Evolutionary conservation across 2,329 filamentous ascomycete species (phyloP), one percentile per base, ranked within the genome.

Genomic region (Alternaria sp.): DNA sequence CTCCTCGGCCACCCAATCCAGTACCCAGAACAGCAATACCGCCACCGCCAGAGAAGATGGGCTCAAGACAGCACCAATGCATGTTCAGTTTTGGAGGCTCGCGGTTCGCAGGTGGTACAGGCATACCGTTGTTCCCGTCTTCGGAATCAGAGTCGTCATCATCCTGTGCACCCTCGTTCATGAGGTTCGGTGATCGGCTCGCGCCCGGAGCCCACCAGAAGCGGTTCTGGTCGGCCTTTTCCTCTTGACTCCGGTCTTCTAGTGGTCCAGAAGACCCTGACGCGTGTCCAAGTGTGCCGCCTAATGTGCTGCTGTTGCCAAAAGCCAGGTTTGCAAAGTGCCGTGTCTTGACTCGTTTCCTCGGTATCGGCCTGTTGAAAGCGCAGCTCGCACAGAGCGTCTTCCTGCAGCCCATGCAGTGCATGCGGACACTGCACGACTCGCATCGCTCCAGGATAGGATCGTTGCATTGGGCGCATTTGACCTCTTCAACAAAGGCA

Each of bases 191-290:
- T 12, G 85, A 87, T 47, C 83, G 80, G 12, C 80, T 81, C 6
- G 84, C 83, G n/a, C 84, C 84, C 2, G 86, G 86, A 4, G 87
- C 86, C 87, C 87, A 88, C 87, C 87, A 88, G 64, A 85, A 84
- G n/a, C 80, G 79, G 51, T 82, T 70, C n/a, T 65, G 67, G 28
- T 71, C 70, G 9, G 56, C 45, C 64, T 72, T 74, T 2, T 72
- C 63, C 41, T 69, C 63, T 9, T 63, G 70, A 49, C 49, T 70
- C 23, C 73, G 67, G 54, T 70, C 65, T 9, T 75, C 69, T 3
- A 76, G 55, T 5, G 73, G 72, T 21, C 67, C 41, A 7, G 71
- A 71, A 4, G 77, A 78, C 10, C 68, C 75, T 21, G 75, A 71
- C 4, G 72, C 71, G n/a, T 78, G 75, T 10, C 70, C 72, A 5